Evolutionary conservation across 176 grass and related monocot species (phyloP).

Genomic region (Avena atlantica): DNA sequence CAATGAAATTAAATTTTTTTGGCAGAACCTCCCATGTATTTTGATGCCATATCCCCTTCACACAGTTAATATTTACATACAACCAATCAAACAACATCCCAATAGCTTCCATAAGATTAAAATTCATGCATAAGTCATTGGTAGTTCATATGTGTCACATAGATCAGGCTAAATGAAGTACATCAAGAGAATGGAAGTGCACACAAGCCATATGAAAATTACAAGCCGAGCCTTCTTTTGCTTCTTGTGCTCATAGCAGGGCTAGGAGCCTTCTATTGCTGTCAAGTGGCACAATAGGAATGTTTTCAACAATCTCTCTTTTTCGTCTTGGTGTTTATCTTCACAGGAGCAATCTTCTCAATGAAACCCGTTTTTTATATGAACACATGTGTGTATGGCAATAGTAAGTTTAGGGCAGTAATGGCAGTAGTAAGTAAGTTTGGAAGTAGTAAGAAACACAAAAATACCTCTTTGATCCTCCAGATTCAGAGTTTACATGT

Average conservation of each 20-base stretch:
- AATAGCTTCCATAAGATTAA: too few species aligned
- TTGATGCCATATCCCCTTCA: too few species aligned
- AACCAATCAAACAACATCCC: too few species aligned
- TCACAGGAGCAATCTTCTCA: neutral
- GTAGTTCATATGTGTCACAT: neutral
- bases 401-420: neutral
- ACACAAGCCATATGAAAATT: neutral
- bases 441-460: neutral
- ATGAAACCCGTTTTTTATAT: neutral
- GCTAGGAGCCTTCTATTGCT: too few species aligned
- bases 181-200: neutral
- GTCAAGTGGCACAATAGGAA: neutral
- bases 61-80: too few species aligned
- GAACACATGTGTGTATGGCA: neutral
- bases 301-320: neutral
- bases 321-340: neutral
- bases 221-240: neutral
- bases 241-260: neutral
- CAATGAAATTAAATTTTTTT: too few species aligned
- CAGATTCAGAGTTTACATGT: neutral
- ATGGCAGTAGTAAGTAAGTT: neutral
- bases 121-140: too few species aligned
- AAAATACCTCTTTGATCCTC: neutral
- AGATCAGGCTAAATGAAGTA: neutral
- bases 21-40: too few species aligned